A percentile compares a stretch with the other conserved stretches of the same genome.
Evolutionary conservation across 163 green algal genomes (phyloP).

Genomic region (Scenedesmus sp.): DNA sequence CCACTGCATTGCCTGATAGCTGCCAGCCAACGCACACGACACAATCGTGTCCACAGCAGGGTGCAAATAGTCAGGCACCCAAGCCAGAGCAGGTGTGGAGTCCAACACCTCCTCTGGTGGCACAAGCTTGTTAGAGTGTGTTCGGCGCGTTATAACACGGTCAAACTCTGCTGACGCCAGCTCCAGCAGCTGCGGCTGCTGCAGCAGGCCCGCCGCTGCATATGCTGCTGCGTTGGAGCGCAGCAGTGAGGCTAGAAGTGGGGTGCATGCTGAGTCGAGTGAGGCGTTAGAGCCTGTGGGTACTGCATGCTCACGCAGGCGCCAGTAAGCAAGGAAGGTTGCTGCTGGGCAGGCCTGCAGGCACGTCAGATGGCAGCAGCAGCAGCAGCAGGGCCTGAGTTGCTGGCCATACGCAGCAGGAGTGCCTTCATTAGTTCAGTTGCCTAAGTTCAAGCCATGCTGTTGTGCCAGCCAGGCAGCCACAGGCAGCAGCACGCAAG

Average conservation of each 20-base stretch:
- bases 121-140: constrained; percentile 2
- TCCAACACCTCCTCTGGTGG: constrained; percentile 5
- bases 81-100: constrained; percentile 27
- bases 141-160: not conserved
- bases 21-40: not conserved
- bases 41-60: constrained; percentile 19
- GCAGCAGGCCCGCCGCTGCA: not conserved
- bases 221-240: not conserved
- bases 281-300: not conserved
- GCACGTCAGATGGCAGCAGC: not conserved
- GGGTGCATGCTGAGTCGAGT: constrained; percentile 26
- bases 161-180: constrained; percentile 13
- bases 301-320: constrained; percentile 21
- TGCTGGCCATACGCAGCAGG: too few species aligned
- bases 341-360: constrained; percentile 21
- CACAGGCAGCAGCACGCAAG: not conserved
- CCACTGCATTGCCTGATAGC: constrained; percentile 20
- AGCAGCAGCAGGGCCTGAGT: not conserved
- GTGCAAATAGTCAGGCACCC: constrained; percentile 22
- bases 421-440: too few species aligned
- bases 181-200: not conserved
- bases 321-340: constrained; percentile 29
- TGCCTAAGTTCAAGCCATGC: too few species aligned
- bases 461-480: too few species aligned
- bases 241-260: constrained; percentile 22